Conservation (phyloP, 2,329 filamentous ascomycete species). For the Penicillium hordei region DNA sequence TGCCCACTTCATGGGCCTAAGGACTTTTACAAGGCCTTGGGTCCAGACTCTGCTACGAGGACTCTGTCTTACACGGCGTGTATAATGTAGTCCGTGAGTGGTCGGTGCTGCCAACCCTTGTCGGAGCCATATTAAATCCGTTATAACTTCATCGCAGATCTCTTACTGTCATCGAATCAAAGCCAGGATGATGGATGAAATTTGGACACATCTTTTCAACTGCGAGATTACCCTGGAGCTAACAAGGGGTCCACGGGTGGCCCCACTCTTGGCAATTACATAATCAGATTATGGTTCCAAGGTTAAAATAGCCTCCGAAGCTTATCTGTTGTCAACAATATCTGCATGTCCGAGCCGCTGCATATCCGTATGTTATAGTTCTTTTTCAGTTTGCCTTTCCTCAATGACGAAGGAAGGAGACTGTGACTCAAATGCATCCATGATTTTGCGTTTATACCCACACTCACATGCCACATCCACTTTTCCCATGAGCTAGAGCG, state of each 20-base stretch:
- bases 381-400: background rate
- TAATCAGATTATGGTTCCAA: background rate
- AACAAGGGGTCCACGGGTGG: background rate
- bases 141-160: constrained; percentile 1
- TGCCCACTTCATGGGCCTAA: background rate
- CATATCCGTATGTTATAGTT: background rate
- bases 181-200: background rate
- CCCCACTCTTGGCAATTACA: background rate
- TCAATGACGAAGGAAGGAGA: rapidly evolving
- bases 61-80: no score
- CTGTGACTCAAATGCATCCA: background rate
- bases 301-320: background rate
- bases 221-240: background rate
- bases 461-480: background rate
- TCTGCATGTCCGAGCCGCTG: background rate
- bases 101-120: background rate
- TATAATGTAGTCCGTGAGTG: no score
- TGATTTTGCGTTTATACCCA: background rate
- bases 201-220: constrained; percentile 10
- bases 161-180: background rate
- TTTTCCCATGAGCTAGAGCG: background rate
- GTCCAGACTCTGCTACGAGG: no score
- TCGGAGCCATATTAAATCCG: background rate
- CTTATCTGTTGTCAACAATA: background rate
- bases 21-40: no score